Percentiles rank a stretch among this genome's conserved stretches.
Evolutionary conservation across 768 basidiomycete species (phyloP).

Genomic region (Phaeotremella skinneri): DNA sequence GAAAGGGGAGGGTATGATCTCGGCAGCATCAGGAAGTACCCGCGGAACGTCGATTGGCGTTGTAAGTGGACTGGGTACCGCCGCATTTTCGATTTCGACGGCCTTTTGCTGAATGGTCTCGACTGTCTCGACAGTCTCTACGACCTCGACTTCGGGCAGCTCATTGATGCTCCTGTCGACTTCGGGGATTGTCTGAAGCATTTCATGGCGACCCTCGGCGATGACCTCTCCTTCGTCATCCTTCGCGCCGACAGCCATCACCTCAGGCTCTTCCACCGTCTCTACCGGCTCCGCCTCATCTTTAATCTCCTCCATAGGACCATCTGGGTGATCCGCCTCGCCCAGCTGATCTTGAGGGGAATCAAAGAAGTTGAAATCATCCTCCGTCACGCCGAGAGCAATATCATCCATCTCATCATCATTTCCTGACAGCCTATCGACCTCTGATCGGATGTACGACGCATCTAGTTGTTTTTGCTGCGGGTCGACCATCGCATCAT

Average conservation of each 20-base stretch:
- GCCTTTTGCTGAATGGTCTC: too few relatives aligned
- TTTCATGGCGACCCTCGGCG: too few relatives aligned
- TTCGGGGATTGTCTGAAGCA: too few relatives aligned
- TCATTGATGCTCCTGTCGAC: too few relatives aligned
- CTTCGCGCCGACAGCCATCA: too few relatives aligned
- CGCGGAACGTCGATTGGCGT: background rate
- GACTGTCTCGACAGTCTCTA: too few relatives aligned
- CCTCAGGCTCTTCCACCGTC: background rate
- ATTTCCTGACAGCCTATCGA: background rate
- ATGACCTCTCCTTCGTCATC: too few relatives aligned
- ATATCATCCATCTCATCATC: background rate
- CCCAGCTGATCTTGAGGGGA: conserved; percentile 7
- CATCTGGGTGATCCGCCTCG: background rate
- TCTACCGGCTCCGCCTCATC: background rate
- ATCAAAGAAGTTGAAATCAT: conserved; percentile 35
- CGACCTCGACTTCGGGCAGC: too few relatives aligned
- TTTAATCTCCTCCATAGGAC: background rate
- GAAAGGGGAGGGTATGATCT: conserved; percentile 30
- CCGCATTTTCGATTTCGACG: background rate
- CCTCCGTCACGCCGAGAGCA: conserved; percentile 19
- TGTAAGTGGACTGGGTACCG: conserved; percentile 1
- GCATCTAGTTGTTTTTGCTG: background rate
- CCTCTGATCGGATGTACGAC: background rate
- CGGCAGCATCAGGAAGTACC: conserved; percentile 3
- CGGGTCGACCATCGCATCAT: background rate